phyloP scores from a whole-genome alignment of 2,329 filamentous ascomycete species.

The Talaromyces funiculosus region DNA sequence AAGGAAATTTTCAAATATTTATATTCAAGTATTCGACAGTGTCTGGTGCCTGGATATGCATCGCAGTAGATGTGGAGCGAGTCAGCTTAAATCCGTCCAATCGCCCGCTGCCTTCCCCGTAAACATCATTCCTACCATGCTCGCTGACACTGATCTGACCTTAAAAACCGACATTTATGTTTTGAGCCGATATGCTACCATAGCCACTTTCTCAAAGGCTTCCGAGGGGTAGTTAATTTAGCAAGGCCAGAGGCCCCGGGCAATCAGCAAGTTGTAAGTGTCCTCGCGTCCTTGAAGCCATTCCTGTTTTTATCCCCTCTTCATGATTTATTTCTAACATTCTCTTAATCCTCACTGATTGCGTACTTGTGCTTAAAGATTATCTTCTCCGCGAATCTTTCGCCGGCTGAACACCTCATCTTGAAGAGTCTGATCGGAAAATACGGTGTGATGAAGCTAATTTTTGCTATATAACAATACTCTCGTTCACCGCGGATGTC shows the following conservation, averaged over 20 bases:
- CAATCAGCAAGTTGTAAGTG: no score
- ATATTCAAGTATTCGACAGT: not conserved
- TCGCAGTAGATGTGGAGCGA: no score
- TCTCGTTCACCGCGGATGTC: conserved; percentile 7
- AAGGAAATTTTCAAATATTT: no score
- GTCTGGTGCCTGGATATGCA: not conserved
- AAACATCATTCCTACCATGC: not conserved
- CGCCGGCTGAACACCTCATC: conserved; percentile 13
- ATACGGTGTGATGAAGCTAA: not conserved
- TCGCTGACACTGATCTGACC: no score
- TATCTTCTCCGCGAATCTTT: conserved; percentile 6
- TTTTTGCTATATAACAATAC: conserved; percentile 15
- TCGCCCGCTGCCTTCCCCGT: not conserved
- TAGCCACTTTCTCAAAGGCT: not conserved
- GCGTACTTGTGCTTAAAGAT: not conserved
- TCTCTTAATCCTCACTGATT: no score
- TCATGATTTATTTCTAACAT: no score
- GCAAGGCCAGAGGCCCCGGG: no score
- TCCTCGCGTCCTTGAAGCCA: not conserved
- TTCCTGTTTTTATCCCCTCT: no score
- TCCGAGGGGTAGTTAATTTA: no score
- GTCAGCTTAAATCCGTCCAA: not conserved
- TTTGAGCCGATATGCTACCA: not conserved
- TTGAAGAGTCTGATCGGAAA: not conserved
- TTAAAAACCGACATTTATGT: not conserved